Conservation (phyloP, 83 land plant genomes). For the Picea mariana region DNA sequence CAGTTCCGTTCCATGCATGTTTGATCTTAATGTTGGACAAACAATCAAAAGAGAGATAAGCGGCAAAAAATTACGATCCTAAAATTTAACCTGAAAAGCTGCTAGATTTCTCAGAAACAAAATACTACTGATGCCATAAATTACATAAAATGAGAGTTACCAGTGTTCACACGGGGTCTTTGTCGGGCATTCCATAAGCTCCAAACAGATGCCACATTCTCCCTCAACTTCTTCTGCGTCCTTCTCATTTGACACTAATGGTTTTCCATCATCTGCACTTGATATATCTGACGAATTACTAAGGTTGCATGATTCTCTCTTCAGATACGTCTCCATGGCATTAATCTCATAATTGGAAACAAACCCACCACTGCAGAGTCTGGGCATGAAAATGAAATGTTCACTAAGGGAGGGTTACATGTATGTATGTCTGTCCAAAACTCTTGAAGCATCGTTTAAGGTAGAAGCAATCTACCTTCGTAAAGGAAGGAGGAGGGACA, state of each 20-base stretch:
- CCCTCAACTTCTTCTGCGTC: constrained; percentile 27
- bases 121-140: too few species aligned
- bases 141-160: constrained; percentile 9
- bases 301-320: constrained; percentile 1
- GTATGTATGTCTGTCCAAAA: too few species aligned
- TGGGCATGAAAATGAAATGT: constrained; percentile 16
- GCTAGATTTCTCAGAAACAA: too few species aligned
- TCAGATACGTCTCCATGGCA: constrained; percentile 30
- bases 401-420: background rate
- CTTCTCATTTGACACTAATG: background rate
- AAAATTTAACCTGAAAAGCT: too few species aligned
- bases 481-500: constrained; percentile 51
- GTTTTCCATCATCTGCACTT: constrained; percentile 4
- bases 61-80: too few species aligned
- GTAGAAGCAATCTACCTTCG: constrained; percentile 32
- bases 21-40: too few species aligned
- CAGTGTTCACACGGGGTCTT: constrained; percentile 49
- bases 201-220: constrained; percentile 52
- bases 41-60: too few species aligned
- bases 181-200: constrained; percentile 50
- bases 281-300: background rate
- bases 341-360: constrained; percentile 34
- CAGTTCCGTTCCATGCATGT: too few species aligned
- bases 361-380: constrained; percentile 61
- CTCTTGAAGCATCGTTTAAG: background rate